phyloP scores from a whole-genome alignment of 2,329 filamentous ascomycete species.

The Parascedosporium putredinis region DNA sequence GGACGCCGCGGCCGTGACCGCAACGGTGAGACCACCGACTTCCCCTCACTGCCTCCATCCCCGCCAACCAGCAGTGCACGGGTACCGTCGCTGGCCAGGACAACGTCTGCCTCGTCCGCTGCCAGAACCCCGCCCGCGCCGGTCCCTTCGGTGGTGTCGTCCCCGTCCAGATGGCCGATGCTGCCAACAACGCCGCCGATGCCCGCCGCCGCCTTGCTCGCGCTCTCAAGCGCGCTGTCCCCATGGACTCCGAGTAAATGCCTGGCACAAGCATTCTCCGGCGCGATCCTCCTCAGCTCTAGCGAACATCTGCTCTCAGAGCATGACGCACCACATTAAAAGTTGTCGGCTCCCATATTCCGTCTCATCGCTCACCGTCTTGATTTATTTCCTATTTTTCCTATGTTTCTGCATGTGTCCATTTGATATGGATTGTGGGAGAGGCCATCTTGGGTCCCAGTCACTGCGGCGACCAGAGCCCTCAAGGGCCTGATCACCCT shows the following conservation, averaged over 20 bases:
- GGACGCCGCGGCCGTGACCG: constrained; percentile 29
- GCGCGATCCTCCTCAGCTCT: neutral
- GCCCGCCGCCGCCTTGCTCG: constrained; percentile 2
- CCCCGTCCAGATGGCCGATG: constrained; percentile 37
- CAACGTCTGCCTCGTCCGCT: constrained; percentile 53
- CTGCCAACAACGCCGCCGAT: constrained; percentile 9
- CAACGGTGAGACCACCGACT: constrained; percentile 28
- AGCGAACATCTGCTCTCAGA: no score
- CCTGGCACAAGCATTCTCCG: neutral
- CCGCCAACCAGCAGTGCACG: constrained; percentile 44
- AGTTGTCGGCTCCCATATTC: neutral
- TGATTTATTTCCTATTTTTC: neutral
- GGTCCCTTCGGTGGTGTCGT: constrained; percentile 54
- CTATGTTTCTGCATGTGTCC: neutral
- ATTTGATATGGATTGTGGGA: neutral
- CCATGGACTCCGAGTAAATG: neutral
- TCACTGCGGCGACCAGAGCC: no score
- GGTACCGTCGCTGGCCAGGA: constrained; percentile 48
- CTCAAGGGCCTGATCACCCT: no score
- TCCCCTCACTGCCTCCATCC: constrained; percentile 47
- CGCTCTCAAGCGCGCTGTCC: neutral
- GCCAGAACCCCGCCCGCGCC: constrained; percentile 48
- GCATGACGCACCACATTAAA: no score
- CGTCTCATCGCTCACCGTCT: neutral
- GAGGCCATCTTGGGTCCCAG: neutral